A percentile compares a stretch with the other conserved stretches of the same genome.
Evolutionary conservation across 495 filamentous ascomycete genomes (phyloP).

Genomic region (Penicillium subrubescens): DNA sequence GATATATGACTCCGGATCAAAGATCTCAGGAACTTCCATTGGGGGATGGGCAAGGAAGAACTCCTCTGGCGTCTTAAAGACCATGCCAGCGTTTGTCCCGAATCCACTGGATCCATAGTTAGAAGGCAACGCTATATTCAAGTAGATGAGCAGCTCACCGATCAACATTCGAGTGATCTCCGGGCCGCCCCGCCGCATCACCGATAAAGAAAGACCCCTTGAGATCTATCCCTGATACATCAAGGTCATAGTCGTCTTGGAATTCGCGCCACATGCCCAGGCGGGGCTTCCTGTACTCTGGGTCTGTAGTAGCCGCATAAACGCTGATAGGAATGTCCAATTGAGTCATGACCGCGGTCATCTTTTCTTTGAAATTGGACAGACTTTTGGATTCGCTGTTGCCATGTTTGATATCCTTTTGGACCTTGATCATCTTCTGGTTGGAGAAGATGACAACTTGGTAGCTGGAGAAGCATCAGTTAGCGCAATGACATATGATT

Average conservation of each 20-base stretch:
- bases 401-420: slow-evolving; percentile 68
- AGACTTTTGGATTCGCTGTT: slow-evolving; percentile 66
- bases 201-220: slow-evolving; percentile 80
- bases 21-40: slow-evolving; percentile 63
- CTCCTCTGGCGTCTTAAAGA: slow-evolving; percentile 86
- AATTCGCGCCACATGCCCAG: slow-evolving; percentile 89
- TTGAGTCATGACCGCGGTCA: slow-evolving; percentile 64
- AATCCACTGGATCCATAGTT: slow-evolving; percentile 54
- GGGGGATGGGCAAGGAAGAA: slow-evolving; percentile 73
- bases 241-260: slow-evolving; percentile 69
- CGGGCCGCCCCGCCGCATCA: slow-evolving; percentile 73
- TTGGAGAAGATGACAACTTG: slow-evolving; percentile 82
- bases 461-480: slow-evolving; percentile 55
- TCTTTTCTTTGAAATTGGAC: slow-evolving; percentile 76
- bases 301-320: slow-evolving; percentile 81
- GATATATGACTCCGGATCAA: slow-evolving; percentile 64
- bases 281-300: slow-evolving; percentile 84
- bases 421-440: slow-evolving; percentile 77
- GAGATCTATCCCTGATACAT: slow-evolving; percentile 64
- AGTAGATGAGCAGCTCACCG: slow-evolving; percentile 47
- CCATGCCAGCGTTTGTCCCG: slow-evolving; percentile 77
- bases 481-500: not conserved
- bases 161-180: slow-evolving; percentile 79
- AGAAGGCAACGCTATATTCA: not conserved
- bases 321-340: slow-evolving; percentile 77